A percentile compares a stretch with the other conserved stretches of the same genome.
Evolutionary conservation across 495 filamentous ascomycete species (phyloP).

Genomic region (Durotheca rogersii): DNA sequence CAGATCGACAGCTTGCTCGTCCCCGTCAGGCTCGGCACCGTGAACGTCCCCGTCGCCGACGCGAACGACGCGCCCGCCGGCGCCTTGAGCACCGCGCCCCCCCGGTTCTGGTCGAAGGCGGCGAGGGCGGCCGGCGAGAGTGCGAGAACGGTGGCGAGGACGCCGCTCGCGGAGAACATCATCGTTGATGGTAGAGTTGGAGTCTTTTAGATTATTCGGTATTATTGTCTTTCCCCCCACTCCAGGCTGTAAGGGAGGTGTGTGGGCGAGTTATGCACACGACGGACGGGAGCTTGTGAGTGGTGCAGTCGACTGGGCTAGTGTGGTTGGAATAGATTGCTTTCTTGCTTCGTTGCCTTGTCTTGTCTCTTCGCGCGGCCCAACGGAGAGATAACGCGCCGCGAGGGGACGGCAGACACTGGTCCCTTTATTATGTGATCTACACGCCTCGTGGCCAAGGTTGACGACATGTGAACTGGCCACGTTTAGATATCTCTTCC

Average conservation of each 20-base stretch:
- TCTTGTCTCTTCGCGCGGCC: no score
- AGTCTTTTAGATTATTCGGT: no score
- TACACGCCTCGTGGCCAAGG: constrained; percentile 2
- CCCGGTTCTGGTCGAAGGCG: constrained; percentile 14
- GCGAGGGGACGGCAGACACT: not conserved
- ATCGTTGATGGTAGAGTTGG: not conserved
- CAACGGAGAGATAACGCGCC: not conserved
- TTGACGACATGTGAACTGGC: not conserved
- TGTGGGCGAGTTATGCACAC: no score
- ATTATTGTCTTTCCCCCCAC: no score
- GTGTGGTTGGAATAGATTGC: constrained; percentile 3
- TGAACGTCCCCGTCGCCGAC: constrained; percentile 5
- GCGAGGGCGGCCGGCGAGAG: constrained; percentile 1
- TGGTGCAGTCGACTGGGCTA: no score
- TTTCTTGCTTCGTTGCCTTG: no score
- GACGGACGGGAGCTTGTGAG: no score
- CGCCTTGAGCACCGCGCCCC: constrained; percentile 8
- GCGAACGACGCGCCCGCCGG: constrained; percentile 3
- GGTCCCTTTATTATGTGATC: constrained; percentile 9
- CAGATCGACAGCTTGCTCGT: constrained; percentile 7
- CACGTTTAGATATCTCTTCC: no score
- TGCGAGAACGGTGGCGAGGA: not conserved
- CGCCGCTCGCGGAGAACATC: not conserved
- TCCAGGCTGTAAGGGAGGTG: no score
- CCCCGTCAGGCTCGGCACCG: constrained; percentile 6